Evolutionary conservation across 1,139 yeast species (phyloP).

Genomic region (Pichia sp.): DNA sequence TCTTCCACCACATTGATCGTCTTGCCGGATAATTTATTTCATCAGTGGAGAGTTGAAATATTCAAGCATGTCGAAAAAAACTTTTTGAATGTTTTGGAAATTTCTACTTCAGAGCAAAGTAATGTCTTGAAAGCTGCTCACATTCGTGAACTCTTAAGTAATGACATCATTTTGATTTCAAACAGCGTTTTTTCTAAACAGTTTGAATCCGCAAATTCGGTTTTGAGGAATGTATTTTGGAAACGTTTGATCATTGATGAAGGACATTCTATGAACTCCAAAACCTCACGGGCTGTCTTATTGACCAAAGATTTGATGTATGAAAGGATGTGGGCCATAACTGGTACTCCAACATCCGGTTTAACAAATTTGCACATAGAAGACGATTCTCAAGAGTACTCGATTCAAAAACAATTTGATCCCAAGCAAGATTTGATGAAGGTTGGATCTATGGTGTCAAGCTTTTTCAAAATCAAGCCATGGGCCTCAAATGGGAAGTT

Average conservation of each 20-base stretch:
- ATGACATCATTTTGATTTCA: slow-evolving; percentile 53
- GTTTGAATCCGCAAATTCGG: slow-evolving; percentile 33
- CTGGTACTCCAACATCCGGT: slow-evolving; percentile 75
- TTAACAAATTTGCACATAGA: slow-evolving; percentile 56
- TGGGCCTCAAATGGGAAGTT: slow-evolving; percentile 44
- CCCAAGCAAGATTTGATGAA: slow-evolving; percentile 51
- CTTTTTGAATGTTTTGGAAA: slow-evolving; percentile 35
- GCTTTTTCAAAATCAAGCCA: slow-evolving; percentile 58
- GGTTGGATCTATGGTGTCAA: slow-evolving; percentile 49
- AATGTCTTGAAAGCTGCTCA: slow-evolving; percentile 26
- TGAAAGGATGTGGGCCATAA: slow-evolving; percentile 68
- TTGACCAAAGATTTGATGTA: slow-evolving; percentile 46
- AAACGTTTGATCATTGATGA: slow-evolving; percentile 69
- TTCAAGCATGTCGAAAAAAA: slow-evolving; percentile 46
- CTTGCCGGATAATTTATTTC: slow-evolving; percentile 62
- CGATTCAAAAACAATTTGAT: slow-evolving; percentile 35
- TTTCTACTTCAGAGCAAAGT: slow-evolving; percentile 21
- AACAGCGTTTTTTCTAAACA: slow-evolving; percentile 43
- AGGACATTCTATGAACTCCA: slow-evolving; percentile 60
- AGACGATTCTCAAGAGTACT: slow-evolving; percentile 34
- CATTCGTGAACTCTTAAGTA: slow-evolving; percentile 37
- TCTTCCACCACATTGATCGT: slow-evolving; percentile 56
- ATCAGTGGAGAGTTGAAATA: slow-evolving; percentile 62
- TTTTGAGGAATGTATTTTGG: slow-evolving; percentile 51
- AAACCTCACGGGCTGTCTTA: slow-evolving; percentile 45